phyloP scores from a whole-genome alignment of 2,329 filamentous ascomycete species.

The Helicocarpus griseus region DNA sequence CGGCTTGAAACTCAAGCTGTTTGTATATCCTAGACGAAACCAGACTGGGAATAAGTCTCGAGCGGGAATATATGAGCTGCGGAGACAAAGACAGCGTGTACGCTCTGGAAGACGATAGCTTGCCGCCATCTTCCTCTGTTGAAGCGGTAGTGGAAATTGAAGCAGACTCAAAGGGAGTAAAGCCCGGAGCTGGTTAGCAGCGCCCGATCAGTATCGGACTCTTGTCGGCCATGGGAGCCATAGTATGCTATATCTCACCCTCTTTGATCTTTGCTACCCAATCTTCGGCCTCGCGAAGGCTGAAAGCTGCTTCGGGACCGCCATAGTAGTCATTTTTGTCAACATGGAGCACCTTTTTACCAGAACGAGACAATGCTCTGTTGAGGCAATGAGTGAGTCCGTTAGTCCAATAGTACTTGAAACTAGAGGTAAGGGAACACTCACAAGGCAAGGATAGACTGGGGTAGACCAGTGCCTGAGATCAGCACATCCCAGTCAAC shows the following conservation, averaged over 20 bases:
- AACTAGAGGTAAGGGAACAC: conserved; percentile 29
- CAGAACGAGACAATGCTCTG: conserved; percentile 84
- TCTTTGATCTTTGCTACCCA: conserved; percentile 51
- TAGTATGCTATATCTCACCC: conserved; percentile 21
- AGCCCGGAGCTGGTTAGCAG: conserved; percentile 22
- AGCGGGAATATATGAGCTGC: conserved; percentile 76
- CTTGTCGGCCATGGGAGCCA: not conserved
- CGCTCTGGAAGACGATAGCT: conserved; percentile 49
- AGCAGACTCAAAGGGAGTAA: conserved; percentile 31
- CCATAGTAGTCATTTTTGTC: conserved; percentile 86
- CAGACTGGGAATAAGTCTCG: conserved; percentile 64
- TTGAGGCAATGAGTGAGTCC: conserved; percentile 23
- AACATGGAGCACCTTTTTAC: conserved; percentile 83
- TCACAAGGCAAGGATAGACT: conserved; percentile 72
- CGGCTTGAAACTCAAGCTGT: conserved; percentile 86
- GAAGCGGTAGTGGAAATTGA: conserved; percentile 19
- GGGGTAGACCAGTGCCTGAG: conserved; percentile 65
- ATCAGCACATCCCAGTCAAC: conserved; percentile 72
- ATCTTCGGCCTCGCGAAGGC: conserved; percentile 65
- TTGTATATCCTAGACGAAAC: conserved; percentile 83
- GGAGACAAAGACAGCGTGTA: conserved; percentile 81
- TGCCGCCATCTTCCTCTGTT: conserved; percentile 12
- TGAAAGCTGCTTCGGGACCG: conserved; percentile 73
- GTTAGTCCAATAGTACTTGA: conserved; percentile 46
- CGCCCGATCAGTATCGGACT: conserved; percentile 8